These are phyloP conservation scores for Pochonia chlamydosporia DNA, from an alignment of 2,329 filamentous ascomycete genomes.

Conservation along the genomic window DNA sequence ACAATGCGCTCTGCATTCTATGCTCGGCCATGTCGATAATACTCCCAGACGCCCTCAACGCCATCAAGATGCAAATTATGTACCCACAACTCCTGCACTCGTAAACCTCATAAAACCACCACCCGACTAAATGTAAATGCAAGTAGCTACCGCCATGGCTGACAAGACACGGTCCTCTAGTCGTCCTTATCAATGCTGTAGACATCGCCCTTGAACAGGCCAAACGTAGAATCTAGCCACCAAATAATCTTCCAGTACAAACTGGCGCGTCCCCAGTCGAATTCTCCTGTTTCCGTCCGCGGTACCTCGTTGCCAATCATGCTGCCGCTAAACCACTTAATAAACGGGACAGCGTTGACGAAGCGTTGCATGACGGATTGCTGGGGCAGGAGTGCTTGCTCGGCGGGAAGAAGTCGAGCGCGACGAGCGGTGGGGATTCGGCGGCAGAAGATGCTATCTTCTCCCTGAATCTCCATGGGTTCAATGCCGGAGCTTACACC, in stretches of 20 bases:
- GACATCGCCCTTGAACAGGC: conserved; percentile 54
- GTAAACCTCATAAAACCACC: not conserved
- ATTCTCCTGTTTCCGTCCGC: conserved; percentile 64
- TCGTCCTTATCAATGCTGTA: conserved; percentile 54
- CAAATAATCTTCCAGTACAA: conserved; percentile 64
- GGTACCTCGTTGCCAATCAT: conserved; percentile 75
- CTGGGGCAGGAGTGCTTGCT: conserved; percentile 65
- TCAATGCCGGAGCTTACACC: conserved; percentile 16
- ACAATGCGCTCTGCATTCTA: too few species aligned
- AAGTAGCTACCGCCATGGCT: not conserved
- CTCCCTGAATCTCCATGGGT: conserved; percentile 22
- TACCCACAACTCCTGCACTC: not conserved
- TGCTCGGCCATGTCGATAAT: too few species aligned
- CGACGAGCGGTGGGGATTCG: conserved; percentile 62
- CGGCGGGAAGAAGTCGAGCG: conserved; percentile 59
- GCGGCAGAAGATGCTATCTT: conserved; percentile 46
- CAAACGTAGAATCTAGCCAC: conserved; percentile 54
- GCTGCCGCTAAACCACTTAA: conserved; percentile 65
- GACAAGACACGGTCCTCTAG: conserved; percentile 18
- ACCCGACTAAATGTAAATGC: not conserved
- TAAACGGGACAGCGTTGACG: conserved; percentile 59
- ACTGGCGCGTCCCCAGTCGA: conserved; percentile 67
- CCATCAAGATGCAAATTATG: not conserved
- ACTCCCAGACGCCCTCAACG: not conserved
- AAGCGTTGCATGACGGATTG: conserved; percentile 59